Conservation (phyloP, 192 early-diverging fungal genomes). For the Coemansia sp. region DNA sequence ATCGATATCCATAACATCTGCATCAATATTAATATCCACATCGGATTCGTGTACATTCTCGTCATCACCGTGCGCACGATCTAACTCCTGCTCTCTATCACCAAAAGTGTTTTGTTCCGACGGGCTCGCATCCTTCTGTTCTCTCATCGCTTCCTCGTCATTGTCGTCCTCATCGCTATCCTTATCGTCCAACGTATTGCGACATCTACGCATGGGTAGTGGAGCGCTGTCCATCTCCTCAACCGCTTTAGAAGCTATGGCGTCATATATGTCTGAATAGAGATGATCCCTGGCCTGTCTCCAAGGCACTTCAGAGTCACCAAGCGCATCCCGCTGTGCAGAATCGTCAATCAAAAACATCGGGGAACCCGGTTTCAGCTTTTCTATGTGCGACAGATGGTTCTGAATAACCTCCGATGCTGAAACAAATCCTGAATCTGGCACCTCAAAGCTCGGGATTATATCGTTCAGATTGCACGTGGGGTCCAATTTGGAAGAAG, state of each 20-base stretch:
- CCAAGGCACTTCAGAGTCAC: slow-evolving; percentile 44
- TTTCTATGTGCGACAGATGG: slow-evolving; percentile 21
- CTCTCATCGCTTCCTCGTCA: slow-evolving; percentile 1
- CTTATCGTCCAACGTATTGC: slow-evolving; percentile 14
- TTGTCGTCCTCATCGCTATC: slow-evolving; percentile 6
- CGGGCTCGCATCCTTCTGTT: neutral
- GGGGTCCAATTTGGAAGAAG: slow-evolving; percentile 34
- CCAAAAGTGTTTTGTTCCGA: neutral
- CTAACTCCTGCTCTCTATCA: neutral
- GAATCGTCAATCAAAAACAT: slow-evolving; percentile 38
- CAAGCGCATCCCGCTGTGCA: slow-evolving; percentile 31
- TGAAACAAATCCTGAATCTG: slow-evolving; percentile 23
- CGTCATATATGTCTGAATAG: slow-evolving; percentile 32
- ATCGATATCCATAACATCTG: slow-evolving; percentile 44
- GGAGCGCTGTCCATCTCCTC: slow-evolving; percentile 47
- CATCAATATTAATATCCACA: slow-evolving; percentile 30
- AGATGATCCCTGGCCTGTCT: slow-evolving; percentile 27
- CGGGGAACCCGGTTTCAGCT: slow-evolving; percentile 27
- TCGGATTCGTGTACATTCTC: slow-evolving; percentile 3
- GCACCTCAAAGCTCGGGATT: slow-evolving; percentile 43
- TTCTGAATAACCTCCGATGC: slow-evolving; percentile 21
- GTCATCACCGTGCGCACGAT: neutral
- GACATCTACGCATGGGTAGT: slow-evolving; percentile 19
- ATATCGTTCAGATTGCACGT: slow-evolving; percentile 33
- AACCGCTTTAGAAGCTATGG: slow-evolving; percentile 27